Evolutionary conservation across 257 asterid species (phyloP).

Genomic region (Verbascum thapsus): DNA sequence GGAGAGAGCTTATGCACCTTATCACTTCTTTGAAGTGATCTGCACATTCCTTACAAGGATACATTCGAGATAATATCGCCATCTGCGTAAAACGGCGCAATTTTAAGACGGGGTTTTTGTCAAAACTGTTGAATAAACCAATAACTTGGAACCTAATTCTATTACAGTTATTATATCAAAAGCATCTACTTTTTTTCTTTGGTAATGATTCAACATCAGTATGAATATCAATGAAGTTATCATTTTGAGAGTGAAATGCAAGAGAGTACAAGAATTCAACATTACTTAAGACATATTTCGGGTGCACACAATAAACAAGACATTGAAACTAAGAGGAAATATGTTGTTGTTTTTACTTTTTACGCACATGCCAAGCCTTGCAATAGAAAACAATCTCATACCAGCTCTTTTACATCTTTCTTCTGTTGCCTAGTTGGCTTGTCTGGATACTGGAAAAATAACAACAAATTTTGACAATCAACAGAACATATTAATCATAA

Average conservation of each 20-base stretch:
- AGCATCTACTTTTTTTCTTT: too few species aligned
- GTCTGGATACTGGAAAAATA: slow-evolving; percentile 83
- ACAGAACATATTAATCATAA: not conserved
- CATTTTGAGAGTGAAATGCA: not conserved
- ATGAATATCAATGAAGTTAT: not conserved
- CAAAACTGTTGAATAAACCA: not conserved
- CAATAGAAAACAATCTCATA: slow-evolving; percentile 35
- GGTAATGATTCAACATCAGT: slow-evolving; percentile 3
- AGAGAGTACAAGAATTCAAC: not conserved
- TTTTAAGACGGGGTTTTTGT: slow-evolving; percentile 22
- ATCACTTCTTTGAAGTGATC: slow-evolving; percentile 93
- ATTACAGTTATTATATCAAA: not conserved
- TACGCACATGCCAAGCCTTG: slow-evolving; percentile 2
- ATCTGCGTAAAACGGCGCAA: slow-evolving; percentile 54
- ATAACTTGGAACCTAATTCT: not conserved
- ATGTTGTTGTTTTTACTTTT: not conserved
- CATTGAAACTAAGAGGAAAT: not conserved
- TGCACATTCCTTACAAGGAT: slow-evolving; percentile 95
- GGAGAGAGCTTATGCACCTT: slow-evolving; percentile 45
- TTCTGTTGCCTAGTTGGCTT: slow-evolving; percentile 94
- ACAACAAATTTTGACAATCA: slow-evolving; percentile 13
- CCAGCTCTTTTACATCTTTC: slow-evolving; percentile 97
- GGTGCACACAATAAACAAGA: not conserved
- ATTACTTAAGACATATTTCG: too few species aligned
- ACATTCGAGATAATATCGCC: slow-evolving; percentile 84